Evolutionary conservation across 2,329 filamentous ascomycete species (phyloP), one percentile per base, ranked within the genome.

Genomic region (Epichloe sp.): DNA sequence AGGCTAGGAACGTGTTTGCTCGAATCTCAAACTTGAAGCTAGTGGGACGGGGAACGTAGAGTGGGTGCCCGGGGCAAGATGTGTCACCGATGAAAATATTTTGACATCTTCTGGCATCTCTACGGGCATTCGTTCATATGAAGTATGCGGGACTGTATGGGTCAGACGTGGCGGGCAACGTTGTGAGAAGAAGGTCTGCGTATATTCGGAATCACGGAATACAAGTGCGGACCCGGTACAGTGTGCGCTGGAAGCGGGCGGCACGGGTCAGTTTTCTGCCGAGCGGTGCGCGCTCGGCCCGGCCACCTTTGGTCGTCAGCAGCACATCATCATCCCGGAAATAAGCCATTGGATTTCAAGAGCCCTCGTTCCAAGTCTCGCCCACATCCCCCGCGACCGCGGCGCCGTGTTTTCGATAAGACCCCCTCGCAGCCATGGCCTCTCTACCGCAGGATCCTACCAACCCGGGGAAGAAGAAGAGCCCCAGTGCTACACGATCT

Each of bases 401-500:
- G 31, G 8, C 31, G 10, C 31, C 31, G 31, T 31, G 31, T 31
- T 31, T 31, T 31, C 8, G 10, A 31, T 31, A 31, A 31, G 8
- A 31, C 8, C 8, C 11, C 31, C 31, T 48, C 44, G 12, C 36
- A 44, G 59, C 48, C 50, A 68, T 67, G 65, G 61, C 65, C 51
- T 57, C 61, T n/a, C 38, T 48, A 48, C 43, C 60, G 36, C 53
- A 59, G 48, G 60, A 59, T 51, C 47, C 56, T 44, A 56, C 55
- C 21, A 52, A 55, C 40, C 37, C 58, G 37, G 60, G 62, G 43
- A 63, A 66, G 58, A 64, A 66, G 56, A 76, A 76, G 63, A 65
- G 66, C 70, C 87, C 90, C 45, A 95, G 86, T 63, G 80, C 86
- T 47, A 69, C 95, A 65, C 86, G 93, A 59, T 95, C 89, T 53